Conservation (phyloP, 208 protist species). For the Crithidia brevicula region DNA sequence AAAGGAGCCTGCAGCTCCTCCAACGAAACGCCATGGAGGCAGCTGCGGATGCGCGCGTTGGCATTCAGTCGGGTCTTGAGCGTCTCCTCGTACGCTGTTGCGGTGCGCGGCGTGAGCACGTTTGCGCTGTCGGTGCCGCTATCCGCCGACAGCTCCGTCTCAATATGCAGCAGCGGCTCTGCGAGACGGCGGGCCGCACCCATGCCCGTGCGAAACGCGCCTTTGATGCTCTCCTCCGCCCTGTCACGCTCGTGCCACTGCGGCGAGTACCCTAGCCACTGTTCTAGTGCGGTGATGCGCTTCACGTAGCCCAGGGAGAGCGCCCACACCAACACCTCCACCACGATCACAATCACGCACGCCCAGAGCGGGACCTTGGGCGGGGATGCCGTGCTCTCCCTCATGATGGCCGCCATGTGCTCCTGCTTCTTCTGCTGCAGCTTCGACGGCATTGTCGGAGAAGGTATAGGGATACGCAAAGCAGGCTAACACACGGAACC, state of each 20-base stretch:
- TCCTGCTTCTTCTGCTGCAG: slow-evolving; percentile 7
- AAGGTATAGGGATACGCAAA: slow-evolving; percentile 1
- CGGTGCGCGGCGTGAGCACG: slow-evolving; percentile 26
- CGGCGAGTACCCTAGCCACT: slow-evolving; percentile 20
- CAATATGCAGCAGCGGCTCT: slow-evolving; percentile 46
- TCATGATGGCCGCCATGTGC: not conserved
- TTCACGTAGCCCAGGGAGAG: slow-evolving; percentile 36
- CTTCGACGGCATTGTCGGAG: slow-evolving; percentile 8
- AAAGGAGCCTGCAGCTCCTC: slow-evolving; percentile 38
- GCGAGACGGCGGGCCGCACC: slow-evolving; percentile 34
- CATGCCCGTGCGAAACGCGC: slow-evolving; percentile 27
- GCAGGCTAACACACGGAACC: slow-evolving; percentile 2
- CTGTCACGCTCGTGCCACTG: slow-evolving; percentile 28
- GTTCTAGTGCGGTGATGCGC: slow-evolving; percentile 22
- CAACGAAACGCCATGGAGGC: slow-evolving; percentile 17
- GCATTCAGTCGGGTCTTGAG: slow-evolving; percentile 20
- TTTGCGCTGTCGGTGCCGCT: slow-evolving; percentile 15
- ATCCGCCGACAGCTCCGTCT: slow-evolving; percentile 44
- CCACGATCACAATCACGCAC: slow-evolving; percentile 14
- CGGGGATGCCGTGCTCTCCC: not conserved
- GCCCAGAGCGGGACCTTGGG: slow-evolving; percentile 19
- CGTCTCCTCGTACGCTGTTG: slow-evolving; percentile 33
- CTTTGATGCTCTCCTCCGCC: slow-evolving; percentile 30
- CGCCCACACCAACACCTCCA: slow-evolving; percentile 35
- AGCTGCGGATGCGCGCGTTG: slow-evolving; percentile 50